These are phyloP conservation scores for Silene latifolia DNA, from an alignment of 148 eudicot genomes.

Conservation along the genomic window DNA sequence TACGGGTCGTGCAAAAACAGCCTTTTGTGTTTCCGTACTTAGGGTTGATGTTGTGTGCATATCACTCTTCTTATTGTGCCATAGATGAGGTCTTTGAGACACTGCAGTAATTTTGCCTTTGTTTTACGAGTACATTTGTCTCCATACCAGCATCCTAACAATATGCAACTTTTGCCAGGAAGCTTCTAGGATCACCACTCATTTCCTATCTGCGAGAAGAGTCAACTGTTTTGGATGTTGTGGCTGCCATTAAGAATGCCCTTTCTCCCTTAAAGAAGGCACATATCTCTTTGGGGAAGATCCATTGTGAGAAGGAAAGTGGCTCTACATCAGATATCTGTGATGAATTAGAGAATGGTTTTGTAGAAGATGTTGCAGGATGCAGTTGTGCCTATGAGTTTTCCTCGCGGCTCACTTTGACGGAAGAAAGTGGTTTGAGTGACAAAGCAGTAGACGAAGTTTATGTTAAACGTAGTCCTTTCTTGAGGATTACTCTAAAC, in stretches of 20 bases:
- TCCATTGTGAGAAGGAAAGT: constrained; percentile 32
- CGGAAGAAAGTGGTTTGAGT: constrained; percentile 52
- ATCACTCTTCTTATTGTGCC: neutral
- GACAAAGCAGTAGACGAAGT: constrained; percentile 52
- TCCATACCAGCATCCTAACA: constrained; percentile 24
- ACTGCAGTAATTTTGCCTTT: neutral
- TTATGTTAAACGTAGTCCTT: constrained; percentile 38
- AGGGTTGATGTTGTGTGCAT: neutral
- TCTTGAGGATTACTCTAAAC: constrained; percentile 43
- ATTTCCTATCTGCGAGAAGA: constrained; percentile 64
- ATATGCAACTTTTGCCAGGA: constrained; percentile 45
- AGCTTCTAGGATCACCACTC: constrained; percentile 72
- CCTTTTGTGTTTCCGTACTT: neutral
- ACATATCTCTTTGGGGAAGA: constrained; percentile 23
- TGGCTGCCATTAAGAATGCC: constrained; percentile 41
- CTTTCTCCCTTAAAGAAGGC: constrained; percentile 67
- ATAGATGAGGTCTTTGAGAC: neutral
- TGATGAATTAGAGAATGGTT: constrained; percentile 29
- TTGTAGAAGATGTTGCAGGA: constrained; percentile 28
- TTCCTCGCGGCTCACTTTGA: constrained; percentile 44
- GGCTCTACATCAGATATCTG: constrained; percentile 33
- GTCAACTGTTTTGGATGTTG: constrained; percentile 56
- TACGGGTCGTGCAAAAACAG: neutral
- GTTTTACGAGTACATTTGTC: neutral
- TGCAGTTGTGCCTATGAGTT: constrained; percentile 32